phyloP scores from a whole-genome alignment of 768 basidiomycete genomes.

The Auricularia sp. region DNA sequence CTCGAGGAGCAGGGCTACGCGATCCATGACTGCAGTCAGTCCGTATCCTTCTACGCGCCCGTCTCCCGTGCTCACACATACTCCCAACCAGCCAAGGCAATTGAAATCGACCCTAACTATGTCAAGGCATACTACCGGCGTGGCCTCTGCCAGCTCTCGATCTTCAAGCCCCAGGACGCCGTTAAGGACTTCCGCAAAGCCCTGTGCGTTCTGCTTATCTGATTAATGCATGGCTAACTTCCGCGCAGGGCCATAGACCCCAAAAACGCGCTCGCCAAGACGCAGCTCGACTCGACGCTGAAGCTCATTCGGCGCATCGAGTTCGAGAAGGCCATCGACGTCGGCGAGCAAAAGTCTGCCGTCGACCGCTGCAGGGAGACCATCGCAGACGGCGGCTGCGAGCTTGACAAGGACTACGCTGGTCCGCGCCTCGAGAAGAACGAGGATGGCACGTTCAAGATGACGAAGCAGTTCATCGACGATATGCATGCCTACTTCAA shows the following conservation, averaged over 20 bases:
- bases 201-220: conserved; percentile 21
- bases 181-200: conserved; percentile 83
- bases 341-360: conserved; percentile 78
- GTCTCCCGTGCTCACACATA: no score
- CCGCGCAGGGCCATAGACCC: conserved; percentile 54
- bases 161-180: conserved; percentile 77
- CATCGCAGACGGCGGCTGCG: conserved; percentile 71
- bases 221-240: neutral
- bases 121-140: conserved; percentile 62
- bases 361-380: conserved; percentile 69
- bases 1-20: conserved; percentile 93
- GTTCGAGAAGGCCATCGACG: conserved; percentile 92
- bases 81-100: conserved; percentile 54
- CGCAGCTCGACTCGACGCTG: conserved; percentile 78
- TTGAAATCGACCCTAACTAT: conserved; percentile 79
- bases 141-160: conserved; percentile 83
- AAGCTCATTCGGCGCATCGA: conserved; percentile 85
- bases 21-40: conserved; percentile 74
- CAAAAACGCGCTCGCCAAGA: conserved; percentile 65
- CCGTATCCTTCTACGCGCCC: neutral
- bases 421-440: conserved; percentile 61
- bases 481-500: conserved; percentile 90
- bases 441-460: conserved; percentile 48
- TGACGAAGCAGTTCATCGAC: conserved; percentile 69
- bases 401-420: conserved; percentile 58